Percentiles rank a stretch among this genome's conserved stretches.
Conservation (phyloP, 257 asterid genomes). For the Capsicum pubescens region DNA sequence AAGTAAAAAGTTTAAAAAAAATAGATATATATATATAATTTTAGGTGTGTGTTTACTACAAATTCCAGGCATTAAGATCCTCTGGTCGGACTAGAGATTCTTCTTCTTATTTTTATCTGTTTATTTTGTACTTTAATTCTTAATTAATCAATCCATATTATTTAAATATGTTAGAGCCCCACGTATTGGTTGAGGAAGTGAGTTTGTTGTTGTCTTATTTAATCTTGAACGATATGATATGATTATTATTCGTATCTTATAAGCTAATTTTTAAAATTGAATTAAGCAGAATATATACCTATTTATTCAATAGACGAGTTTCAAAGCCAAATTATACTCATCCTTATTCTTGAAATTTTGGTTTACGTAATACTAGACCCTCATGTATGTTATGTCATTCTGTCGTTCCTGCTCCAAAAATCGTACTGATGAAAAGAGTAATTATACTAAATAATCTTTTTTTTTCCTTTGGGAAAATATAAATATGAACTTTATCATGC, state of each 20-base stretch:
- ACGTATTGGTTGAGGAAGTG: neutral
- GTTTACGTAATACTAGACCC: neutral
- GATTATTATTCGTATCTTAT: neutral
- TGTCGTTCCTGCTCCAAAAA: neutral
- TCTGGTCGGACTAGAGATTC: conserved; percentile 37
- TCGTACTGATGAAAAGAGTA: no score
- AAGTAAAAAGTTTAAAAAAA: no score
- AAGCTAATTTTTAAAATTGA: neutral
- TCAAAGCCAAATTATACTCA: neutral
- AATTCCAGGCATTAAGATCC: conserved; percentile 31
- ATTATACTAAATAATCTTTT: no score
- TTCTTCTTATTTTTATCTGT: conserved; percentile 18
- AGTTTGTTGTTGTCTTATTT: neutral
- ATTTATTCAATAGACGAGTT: no score
- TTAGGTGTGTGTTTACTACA: conserved; percentile 19
- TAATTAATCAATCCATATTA: neutral
- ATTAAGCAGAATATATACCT: neutral
- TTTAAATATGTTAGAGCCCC: neutral
- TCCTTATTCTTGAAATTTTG: neutral
- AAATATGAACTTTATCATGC: no score
- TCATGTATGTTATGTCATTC: neutral
- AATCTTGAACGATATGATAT: no score
- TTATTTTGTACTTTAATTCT: conserved; percentile 29
- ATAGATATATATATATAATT: neutral
- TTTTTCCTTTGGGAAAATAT: no score